Evolutionary conservation across 768 basidiomycete species (phyloP).

Genomic region (Xerocomellus amylosporus): DNA sequence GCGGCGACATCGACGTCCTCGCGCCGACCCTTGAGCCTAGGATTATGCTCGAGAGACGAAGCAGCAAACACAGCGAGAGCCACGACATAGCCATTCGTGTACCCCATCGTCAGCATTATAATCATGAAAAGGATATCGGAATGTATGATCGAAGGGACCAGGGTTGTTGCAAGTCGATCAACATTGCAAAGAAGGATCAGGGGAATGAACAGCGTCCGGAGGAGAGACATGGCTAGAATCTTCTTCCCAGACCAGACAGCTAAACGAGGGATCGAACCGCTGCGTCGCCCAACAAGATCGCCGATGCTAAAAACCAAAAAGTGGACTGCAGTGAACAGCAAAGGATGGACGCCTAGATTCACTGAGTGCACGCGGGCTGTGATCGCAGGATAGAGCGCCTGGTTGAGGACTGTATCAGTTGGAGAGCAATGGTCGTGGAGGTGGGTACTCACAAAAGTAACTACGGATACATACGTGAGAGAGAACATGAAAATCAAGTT

Average conservation of each 20-base stretch:
- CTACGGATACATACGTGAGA: too few species aligned
- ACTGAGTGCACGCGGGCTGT: background rate
- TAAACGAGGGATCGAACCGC: constrained; percentile 73
- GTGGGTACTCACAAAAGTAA: too few species aligned
- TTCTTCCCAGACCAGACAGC: constrained; percentile 40
- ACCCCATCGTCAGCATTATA: constrained; percentile 65
- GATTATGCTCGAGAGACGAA: constrained; percentile 44
- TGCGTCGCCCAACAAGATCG: constrained; percentile 65
- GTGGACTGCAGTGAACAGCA: constrained; percentile 45
- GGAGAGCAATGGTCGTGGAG: too few species aligned
- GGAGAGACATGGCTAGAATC: constrained; percentile 2
- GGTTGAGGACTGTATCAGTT: background rate
- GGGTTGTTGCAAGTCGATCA: constrained; percentile 42
- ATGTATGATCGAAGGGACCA: constrained; percentile 48
- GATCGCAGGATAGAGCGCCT: background rate
- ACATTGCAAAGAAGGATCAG: constrained; percentile 47
- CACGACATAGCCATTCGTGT: constrained; percentile 75
- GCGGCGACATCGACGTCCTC: constrained; percentile 88
- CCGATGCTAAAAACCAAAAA: constrained; percentile 73
- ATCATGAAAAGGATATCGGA: constrained; percentile 76
- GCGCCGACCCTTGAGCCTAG: constrained; percentile 57
- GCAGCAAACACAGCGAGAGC: constrained; percentile 80
- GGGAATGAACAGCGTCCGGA: background rate
- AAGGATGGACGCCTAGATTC: background rate
- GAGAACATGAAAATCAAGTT: too few species aligned